Base-by-base conservation (phyloP, 1,284 basidiomycete species). In the Cryptococcus sp. region DNA sequence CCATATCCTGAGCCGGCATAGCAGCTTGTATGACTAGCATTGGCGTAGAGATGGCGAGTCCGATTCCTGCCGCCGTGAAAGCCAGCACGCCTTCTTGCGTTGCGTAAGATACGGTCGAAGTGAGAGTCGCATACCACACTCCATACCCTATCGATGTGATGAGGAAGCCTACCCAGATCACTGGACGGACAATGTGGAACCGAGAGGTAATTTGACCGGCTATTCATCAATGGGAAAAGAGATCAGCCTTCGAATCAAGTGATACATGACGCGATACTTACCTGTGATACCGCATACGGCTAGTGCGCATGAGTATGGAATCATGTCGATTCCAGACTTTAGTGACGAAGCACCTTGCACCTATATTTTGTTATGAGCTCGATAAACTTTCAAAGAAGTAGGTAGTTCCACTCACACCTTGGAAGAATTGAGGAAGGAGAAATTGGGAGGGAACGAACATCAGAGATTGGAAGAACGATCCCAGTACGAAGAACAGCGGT, bases 1-100 rank as follows among this genome's bases (percentile, higher is more conserved):
- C 75, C 73, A 76, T 76, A 25, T 78, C 76, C 46, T 68, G 70
- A 11, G 69, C 47, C 4, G 76, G 76, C 73, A 77, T 75, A 15
- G 69, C 64, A 3, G 75, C 71, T 65, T 77, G 73, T 6, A 75
- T 55, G 20, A 70, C 54, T 5, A 75, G 43, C 55, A 74, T 58
- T 3, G 71, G 68, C 7, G 60, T 55, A 3, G 58, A 47, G 16
- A 75, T 58, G 5, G 64, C 58, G 16, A 66, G 40, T 0, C 71
- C 74, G 23, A 73, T 59, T 2, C 70, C 71, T 6, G 63, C 46
- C 19, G 58, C 52, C 1, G 61, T 37, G 17, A 66, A n/a, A 13
- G 67, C 58, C 23, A 66, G 59, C 3, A 71, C 38, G 10, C 68
- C 73, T 48, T 68, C 67, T 55, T 73, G 69, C 4, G 57, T 52